A percentile compares a stretch with the other conserved stretches of the same genome.
Conservation (phyloP, 768 basidiomycete species). For the Mycena polygramma region DNA sequence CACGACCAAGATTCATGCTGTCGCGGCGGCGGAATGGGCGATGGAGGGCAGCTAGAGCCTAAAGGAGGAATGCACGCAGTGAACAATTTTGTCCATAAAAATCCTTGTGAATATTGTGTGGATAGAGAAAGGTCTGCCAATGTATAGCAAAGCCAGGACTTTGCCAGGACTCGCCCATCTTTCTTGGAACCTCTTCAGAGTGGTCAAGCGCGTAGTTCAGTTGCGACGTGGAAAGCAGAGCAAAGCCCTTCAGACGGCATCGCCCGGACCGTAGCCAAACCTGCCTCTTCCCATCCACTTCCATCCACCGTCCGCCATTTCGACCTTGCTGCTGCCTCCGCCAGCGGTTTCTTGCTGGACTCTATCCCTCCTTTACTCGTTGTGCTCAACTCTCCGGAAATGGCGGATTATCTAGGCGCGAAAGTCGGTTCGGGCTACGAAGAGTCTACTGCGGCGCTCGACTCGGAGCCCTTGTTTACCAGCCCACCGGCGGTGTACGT, state of each 20-base stretch:
- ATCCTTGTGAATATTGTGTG: too few relatives aligned
- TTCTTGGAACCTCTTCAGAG: conserved; percentile 6
- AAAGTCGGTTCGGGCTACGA: conserved; percentile 53
- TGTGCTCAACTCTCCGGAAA: not conserved
- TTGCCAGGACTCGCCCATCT: too few relatives aligned
- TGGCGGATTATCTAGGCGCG: conserved; percentile 17
- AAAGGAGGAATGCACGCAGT: too few relatives aligned
- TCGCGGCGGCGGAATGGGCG: too few relatives aligned
- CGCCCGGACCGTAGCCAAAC: not conserved
- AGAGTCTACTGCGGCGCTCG: conserved; percentile 82
- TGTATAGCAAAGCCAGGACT: too few relatives aligned
- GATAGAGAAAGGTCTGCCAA: too few relatives aligned
- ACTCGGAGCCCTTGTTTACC: conserved; percentile 55
- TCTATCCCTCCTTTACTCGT: not conserved
- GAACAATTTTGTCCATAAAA: too few relatives aligned
- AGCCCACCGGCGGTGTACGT: conserved; percentile 48
- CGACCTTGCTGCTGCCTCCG: not conserved
- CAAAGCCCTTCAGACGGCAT: not conserved
- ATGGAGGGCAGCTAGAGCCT: too few relatives aligned
- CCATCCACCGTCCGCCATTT: conserved; percentile 21
- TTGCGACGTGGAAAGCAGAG: conserved; percentile 15
- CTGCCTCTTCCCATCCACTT: not conserved
- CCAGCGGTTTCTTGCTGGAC: not conserved
- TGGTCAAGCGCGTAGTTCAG: conserved; percentile 39
- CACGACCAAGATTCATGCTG: too few relatives aligned